Conservation (phyloP, 805 yeast genomes). For the Metschnikowia bowlesiae region DNA sequence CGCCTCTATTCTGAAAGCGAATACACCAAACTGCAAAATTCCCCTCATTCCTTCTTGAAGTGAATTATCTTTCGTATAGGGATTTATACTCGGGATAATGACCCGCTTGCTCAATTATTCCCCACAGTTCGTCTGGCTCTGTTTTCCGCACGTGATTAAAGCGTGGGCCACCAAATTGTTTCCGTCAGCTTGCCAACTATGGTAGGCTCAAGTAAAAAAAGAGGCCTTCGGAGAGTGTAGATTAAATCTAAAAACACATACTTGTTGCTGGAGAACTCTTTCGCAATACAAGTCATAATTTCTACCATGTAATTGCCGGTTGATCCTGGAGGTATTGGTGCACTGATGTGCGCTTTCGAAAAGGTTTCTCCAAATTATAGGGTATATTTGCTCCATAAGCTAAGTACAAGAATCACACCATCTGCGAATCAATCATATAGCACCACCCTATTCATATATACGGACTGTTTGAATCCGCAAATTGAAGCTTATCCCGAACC, state of each 20-base stretch:
- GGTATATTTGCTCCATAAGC: slow-evolving; percentile 9
- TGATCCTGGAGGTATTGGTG: slow-evolving; percentile 4
- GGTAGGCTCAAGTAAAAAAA: neutral
- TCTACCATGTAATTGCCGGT: neutral
- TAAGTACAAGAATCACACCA: slow-evolving; percentile 7
- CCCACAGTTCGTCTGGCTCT: slow-evolving; percentile 10
- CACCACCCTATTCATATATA: slow-evolving; percentile 1
- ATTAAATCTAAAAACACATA: neutral
- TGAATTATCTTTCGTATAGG: too few species aligned
- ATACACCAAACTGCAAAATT: neutral
- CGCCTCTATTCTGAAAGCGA: neutral
- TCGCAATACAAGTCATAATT: neutral
- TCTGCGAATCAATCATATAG: slow-evolving; percentile 8
- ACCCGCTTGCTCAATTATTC: slow-evolving; percentile 4
- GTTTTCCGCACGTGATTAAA: slow-evolving; percentile 8
- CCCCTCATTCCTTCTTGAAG: neutral
- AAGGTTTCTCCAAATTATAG: slow-evolving; percentile 12
- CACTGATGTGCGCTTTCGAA: slow-evolving; percentile 15
- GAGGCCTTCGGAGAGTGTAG: neutral
- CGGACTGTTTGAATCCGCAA: neutral
- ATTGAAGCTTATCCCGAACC: neutral
- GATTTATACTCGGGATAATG: neutral
- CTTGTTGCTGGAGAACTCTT: too few species aligned
- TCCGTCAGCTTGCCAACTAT: neutral
- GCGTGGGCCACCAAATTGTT: slow-evolving; percentile 5